phyloP scores from a whole-genome alignment of 1,139 yeast genomes.

The Lodderomyces orthopsilosis region DNA sequence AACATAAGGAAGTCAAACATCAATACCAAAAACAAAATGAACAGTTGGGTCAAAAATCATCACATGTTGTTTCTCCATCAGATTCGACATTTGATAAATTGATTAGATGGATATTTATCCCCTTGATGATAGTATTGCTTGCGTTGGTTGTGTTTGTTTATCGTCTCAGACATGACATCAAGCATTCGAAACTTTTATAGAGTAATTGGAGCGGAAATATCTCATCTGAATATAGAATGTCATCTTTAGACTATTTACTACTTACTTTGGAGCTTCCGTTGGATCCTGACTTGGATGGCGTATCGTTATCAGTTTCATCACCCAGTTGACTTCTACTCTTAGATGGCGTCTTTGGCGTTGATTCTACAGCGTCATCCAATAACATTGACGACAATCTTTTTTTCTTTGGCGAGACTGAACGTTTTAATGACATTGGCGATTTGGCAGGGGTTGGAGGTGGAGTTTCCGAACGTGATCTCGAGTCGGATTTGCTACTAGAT shows the following conservation, averaged over 20 bases:
- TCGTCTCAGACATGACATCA: conserved; percentile 52
- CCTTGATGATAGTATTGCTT: conserved; percentile 37
- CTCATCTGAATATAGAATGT: neutral
- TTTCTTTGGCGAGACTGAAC: conserved; percentile 43
- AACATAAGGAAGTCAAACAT: conserved; percentile 39
- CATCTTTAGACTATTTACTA: neutral
- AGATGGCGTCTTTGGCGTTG: neutral
- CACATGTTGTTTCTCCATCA: neutral
- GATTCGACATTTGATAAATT: conserved; percentile 15
- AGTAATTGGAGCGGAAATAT: neutral
- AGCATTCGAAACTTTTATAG: conserved; percentile 52
- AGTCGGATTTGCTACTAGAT: neutral
- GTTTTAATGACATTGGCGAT: conserved; percentile 26
- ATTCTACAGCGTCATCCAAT: conserved; percentile 13
- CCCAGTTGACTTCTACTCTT: neutral
- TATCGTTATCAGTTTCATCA: neutral
- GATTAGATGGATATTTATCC: conserved; percentile 42
- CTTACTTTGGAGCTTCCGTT: neutral
- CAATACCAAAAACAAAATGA: conserved; percentile 22
- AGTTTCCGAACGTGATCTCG: neutral
- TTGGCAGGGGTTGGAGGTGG: conserved; percentile 8
- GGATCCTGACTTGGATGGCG: neutral
- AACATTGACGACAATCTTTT: conserved; percentile 30
- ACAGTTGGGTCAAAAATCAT: neutral
- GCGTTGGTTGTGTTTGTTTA: conserved; percentile 40